Conservation (phyloP, 2,329 filamentous ascomycete species). For the Pleoardoris graminearum region DNA sequence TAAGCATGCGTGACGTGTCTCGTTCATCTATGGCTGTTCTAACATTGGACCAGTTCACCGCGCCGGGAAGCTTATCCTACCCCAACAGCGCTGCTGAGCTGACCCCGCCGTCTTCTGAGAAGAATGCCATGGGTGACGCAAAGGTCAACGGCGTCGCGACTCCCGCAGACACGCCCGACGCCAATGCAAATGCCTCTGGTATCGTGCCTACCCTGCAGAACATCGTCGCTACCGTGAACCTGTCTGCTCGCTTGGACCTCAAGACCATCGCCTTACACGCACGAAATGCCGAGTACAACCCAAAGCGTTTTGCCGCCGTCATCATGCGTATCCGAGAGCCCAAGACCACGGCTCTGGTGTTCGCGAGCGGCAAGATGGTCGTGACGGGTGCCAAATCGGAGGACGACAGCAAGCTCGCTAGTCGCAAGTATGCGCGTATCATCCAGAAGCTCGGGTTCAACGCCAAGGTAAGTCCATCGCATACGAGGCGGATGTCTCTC, state of each 20-base stretch:
- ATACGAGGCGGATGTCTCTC: too few species aligned
- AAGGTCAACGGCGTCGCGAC: slow-evolving; percentile 74
- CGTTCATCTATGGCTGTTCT: slow-evolving; percentile 19
- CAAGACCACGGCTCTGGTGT: slow-evolving; percentile 97
- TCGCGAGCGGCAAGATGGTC: slow-evolving; percentile 99
- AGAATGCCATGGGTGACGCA: slow-evolving; percentile 60
- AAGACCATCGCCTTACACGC: slow-evolving; percentile 99
- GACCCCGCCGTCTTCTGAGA: slow-evolving; percentile 76
- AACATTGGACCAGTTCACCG: slow-evolving; percentile 63
- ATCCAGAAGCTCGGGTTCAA: slow-evolving; percentile 99
- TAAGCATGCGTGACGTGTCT: slow-evolving; percentile 35
- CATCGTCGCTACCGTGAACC: slow-evolving; percentile 97
- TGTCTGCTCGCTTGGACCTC: slow-evolving; percentile 97
- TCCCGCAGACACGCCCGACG: slow-evolving; percentile 86
- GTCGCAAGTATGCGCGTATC: slow-evolving; percentile 96
- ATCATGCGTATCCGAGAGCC: slow-evolving; percentile 99
- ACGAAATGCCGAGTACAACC: slow-evolving; percentile 97
- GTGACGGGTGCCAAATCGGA: slow-evolving; percentile 98
- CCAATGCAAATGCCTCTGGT: slow-evolving; percentile 68
- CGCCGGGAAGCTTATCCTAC: slow-evolving; percentile 88
- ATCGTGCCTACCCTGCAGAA: slow-evolving; percentile 69
- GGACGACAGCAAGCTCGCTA: slow-evolving; percentile 95
- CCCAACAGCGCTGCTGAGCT: slow-evolving; percentile 75
- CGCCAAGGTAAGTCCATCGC: slow-evolving; percentile 97
- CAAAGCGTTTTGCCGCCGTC: slow-evolving; percentile 98